phyloP scores from a whole-genome alignment of 1,139 yeast species.

The Scheffersomyces titani region DNA sequence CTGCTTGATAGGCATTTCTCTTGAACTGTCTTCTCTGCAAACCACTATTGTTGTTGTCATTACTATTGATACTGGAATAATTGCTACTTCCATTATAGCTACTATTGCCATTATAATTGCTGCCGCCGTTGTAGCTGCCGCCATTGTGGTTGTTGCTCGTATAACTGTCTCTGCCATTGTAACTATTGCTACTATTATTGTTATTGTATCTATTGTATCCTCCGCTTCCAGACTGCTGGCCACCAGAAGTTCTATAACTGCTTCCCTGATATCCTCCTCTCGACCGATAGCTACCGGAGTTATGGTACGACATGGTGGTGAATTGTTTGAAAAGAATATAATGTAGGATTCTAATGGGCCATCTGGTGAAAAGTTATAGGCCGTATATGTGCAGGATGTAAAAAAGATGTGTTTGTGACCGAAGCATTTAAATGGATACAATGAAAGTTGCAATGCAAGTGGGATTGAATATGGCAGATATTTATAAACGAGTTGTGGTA shows the following conservation, averaged over 20 bases:
- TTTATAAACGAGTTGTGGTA: too few relatives aligned
- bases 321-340: neutral
- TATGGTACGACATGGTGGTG: conserved; percentile 13
- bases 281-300: conserved; percentile 4
- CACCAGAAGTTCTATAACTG: neutral
- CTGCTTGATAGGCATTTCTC: conserved; percentile 3
- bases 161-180: conserved; percentile 4
- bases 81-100: too few relatives aligned
- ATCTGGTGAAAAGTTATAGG: neutral
- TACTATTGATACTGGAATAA: neutral
- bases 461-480: too few relatives aligned
- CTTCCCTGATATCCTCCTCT: neutral
- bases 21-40: conserved; percentile 3
- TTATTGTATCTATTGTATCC: neutral
- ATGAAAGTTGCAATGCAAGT: neutral
- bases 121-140: neutral
- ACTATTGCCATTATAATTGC: neutral
- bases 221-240: neutral
- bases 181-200: neutral
- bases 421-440: neutral
- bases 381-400: neutral
- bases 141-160: conserved; percentile 2
- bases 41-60: neutral
- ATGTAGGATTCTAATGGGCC: neutral
- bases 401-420: neutral